Evolutionary conservation across 495 filamentous ascomycete genomes (phyloP), one percentile per base, ranked within the genome.

Genomic region (Penicillium longicatenatum): DNA sequence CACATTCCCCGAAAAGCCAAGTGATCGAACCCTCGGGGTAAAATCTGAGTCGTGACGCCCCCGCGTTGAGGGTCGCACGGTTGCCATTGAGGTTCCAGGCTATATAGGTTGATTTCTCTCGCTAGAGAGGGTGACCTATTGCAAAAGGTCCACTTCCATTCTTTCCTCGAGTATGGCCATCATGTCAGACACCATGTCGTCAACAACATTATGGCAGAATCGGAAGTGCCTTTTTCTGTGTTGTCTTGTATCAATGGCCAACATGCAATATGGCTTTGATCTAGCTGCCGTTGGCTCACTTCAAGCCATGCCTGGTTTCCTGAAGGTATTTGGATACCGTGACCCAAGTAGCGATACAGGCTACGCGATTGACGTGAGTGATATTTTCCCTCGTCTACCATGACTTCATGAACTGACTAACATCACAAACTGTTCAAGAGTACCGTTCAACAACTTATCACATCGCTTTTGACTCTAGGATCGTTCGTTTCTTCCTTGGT

Each of bases 401-500:
- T 6, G 0, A 39, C 6, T n/a, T 7, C 31, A 35, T 14, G 12
- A 10, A 9, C 4, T 39, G 37, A 16, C 37, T 39, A 17, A 39
- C 14, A 39, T 35, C 2, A 35, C 14, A n/a, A 3, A 31, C 19
- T 22, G 37, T 10, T 39, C 35, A 16, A 57, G 59, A 64, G 61
- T 21, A 59, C 53, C 37, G 50, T 52, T 9, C 59, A 86, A 59
- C 84, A 85, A 50, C 42, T 66, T 2, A 66, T 63, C 4, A 60
- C 60, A 30, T 66, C 63, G 22, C 71, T 87, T 29, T 81, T 86
- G 76, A 82, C 81, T 4, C 74, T 86, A 10, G 83, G 84, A 30
- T 81, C 83, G 37, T 84, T 87, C 65, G 73, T 85, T 31, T 79
- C 75, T 45, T 85, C 84, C 6, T 74, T 75, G 1, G 75, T 76